A percentile compares a stretch with the other conserved stretches of the same genome.
These are phyloP conservation scores for Rubroboletus pulcherrimus DNA, from an alignment of 768 basidiomycete species.

Conservation along the genomic window DNA sequence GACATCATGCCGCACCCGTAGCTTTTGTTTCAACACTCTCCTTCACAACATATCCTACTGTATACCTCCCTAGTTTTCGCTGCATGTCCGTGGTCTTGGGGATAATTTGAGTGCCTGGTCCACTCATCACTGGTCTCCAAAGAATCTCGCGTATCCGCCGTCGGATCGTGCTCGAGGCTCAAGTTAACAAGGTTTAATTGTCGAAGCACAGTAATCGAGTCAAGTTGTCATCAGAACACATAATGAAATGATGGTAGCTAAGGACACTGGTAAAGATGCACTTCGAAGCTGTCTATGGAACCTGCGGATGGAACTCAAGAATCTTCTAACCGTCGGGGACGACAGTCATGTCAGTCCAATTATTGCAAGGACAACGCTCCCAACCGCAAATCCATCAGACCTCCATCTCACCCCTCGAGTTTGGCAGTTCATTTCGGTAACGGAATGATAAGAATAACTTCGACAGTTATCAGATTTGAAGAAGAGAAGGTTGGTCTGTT, in stretches of 20 bases:
- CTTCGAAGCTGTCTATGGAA: background rate
- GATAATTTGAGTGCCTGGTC: constrained; percentile 1
- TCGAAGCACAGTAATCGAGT: background rate
- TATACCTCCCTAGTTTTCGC: constrained; percentile 4
- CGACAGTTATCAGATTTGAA: constrained; percentile 8
- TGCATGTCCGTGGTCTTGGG: constrained; percentile 1
- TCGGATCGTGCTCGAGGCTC: background rate
- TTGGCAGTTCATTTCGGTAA: background rate
- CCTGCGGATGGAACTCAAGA: background rate
- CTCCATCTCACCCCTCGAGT: background rate
- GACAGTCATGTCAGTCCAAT: background rate
- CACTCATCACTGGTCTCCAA: background rate
- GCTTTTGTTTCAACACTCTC: background rate
- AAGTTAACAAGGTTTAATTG: constrained; percentile 15
- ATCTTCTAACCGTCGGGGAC: background rate
- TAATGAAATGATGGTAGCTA: constrained; percentile 18
- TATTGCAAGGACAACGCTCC: background rate
- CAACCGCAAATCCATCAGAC: background rate
- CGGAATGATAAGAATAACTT: background rate
- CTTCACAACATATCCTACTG: constrained; percentile 11
- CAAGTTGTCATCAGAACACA: constrained; percentile 9
- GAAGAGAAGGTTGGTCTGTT: background rate
- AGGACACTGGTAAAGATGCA: background rate
- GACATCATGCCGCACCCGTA: constrained; percentile 2
- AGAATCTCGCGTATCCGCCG: background rate